These are phyloP conservation scores for Aspergillus campestris DNA, from an alignment of 495 filamentous ascomycete genomes.

Conservation along the genomic window DNA sequence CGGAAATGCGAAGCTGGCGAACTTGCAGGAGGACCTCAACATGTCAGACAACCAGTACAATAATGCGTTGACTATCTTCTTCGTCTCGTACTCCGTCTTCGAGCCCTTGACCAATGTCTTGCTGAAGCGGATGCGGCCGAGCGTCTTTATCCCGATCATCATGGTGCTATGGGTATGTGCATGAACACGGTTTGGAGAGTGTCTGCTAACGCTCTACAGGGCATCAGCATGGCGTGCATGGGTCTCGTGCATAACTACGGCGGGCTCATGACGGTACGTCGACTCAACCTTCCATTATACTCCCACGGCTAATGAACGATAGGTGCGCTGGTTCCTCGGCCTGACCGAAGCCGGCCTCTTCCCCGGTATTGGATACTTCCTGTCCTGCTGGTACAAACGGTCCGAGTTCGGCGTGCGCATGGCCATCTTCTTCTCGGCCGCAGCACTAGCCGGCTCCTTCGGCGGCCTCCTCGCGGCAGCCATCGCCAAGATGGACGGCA, in stretches of 20 bases:
- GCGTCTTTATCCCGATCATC: slow-evolving; percentile 57
- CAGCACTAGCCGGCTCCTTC: slow-evolving; percentile 57
- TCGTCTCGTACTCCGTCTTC: slow-evolving; percentile 80
- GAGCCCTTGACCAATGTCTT: slow-evolving; percentile 86
- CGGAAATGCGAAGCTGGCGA: slow-evolving; percentile 81
- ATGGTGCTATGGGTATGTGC: slow-evolving; percentile 46
- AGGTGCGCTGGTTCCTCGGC: slow-evolving; percentile 73
- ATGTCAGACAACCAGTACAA: slow-evolving; percentile 70
- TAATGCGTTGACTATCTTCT: slow-evolving; percentile 74
- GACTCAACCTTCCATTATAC: too few species aligned
- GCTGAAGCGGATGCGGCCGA: slow-evolving; percentile 66
- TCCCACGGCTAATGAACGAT: neutral
- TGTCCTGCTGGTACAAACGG: slow-evolving; percentile 82
- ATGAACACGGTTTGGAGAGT: neutral
- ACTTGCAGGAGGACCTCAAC: slow-evolving; percentile 53
- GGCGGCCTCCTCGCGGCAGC: slow-evolving; percentile 57
- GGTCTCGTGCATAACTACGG: slow-evolving; percentile 70
- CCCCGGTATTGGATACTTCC: slow-evolving; percentile 80
- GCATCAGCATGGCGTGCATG: slow-evolving; percentile 75
- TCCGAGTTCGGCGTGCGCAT: slow-evolving; percentile 67
- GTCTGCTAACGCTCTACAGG: slow-evolving; percentile 37
- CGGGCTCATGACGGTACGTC: slow-evolving; percentile 60
- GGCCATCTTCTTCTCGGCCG: slow-evolving; percentile 74
- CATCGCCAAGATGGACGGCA: slow-evolving; percentile 55
- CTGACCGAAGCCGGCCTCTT: slow-evolving; percentile 78